Evolutionary conservation across 257 asterid species (phyloP).

Genomic region (Primulina eburnea): DNA sequence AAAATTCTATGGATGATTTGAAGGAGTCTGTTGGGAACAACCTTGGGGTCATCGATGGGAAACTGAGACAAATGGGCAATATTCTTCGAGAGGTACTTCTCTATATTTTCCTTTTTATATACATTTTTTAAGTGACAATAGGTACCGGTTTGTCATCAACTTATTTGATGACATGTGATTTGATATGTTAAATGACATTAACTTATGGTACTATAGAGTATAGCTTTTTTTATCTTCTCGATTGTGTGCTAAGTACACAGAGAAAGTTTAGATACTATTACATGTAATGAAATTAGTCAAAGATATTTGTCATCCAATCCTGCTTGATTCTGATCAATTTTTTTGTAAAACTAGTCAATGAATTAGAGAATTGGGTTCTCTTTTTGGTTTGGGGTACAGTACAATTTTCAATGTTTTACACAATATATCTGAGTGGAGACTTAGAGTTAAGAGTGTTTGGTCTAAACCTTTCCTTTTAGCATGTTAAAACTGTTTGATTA

Average conservation of each 20-base stretch:
- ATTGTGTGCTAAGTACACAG: background rate
- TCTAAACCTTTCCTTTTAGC: background rate
- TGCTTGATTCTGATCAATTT: background rate
- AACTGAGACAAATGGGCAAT: conserved; percentile 72
- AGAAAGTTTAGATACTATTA: background rate
- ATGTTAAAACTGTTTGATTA: too few relatives aligned
- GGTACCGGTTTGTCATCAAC: background rate
- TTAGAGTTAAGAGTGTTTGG: too few relatives aligned
- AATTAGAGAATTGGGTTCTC: conserved; percentile 10
- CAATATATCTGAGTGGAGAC: too few relatives aligned
- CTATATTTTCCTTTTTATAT: conserved; percentile 12
- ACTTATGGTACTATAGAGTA: background rate
- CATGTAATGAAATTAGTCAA: background rate
- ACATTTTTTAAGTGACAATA: background rate
- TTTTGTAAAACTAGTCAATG: background rate
- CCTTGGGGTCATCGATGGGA: conserved; percentile 72
- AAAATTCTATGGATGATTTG: conserved; percentile 76
- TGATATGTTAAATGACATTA: background rate
- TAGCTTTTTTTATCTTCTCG: background rate
- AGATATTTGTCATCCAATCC: background rate
- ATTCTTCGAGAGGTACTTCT: conserved; percentile 70
- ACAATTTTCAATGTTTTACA: background rate
- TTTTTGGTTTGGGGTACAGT: conserved; percentile 1
- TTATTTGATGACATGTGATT: conserved; percentile 5
- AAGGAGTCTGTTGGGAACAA: conserved; percentile 66